These are phyloP conservation scores for Cryptococcus sp. DNA, from an alignment of 1,284 basidiomycete genomes.

Conservation along the genomic window DNA sequence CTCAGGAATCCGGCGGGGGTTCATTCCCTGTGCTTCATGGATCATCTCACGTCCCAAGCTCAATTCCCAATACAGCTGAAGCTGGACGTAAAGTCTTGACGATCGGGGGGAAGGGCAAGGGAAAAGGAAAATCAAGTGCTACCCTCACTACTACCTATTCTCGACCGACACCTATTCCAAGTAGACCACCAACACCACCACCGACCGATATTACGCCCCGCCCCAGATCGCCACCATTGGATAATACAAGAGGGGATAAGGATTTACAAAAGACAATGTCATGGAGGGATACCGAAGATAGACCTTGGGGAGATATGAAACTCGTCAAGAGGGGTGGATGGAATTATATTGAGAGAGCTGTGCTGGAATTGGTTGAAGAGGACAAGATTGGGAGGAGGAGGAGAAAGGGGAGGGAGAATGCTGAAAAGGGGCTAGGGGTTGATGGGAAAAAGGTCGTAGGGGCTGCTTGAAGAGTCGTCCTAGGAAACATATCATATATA, in stretches of 20 bases:
- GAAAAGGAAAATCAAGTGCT: conserved; percentile 25
- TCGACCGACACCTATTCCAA: conserved; percentile 7
- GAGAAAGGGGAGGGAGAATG: conserved; percentile 15
- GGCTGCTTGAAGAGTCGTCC: conserved; percentile 14
- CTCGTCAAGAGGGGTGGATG: conserved; percentile 19
- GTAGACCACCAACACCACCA: conserved; percentile 7
- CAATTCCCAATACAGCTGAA: not conserved
- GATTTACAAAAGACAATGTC: conserved; percentile 24
- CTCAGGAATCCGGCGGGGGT: conserved; percentile 39
- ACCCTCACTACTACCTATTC: conserved; percentile 31
- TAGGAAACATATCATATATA: not conserved
- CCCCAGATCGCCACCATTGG: conserved; percentile 31
- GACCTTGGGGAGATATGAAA: conserved; percentile 41
- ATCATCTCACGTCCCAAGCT: not conserved
- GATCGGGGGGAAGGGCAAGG: conserved; percentile 19
- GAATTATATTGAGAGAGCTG: conserved; percentile 23
- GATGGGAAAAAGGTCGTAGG: conserved; percentile 37
- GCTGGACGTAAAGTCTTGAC: conserved; percentile 24
- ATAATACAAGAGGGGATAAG: conserved; percentile 22
- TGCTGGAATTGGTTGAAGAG: conserved; percentile 16
- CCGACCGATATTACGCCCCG: conserved; percentile 25
- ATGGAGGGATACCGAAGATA: conserved; percentile 31
- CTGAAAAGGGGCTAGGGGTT: conserved; percentile 21
- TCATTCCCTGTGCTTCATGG: conserved; percentile 41
- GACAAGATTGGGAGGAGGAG: conserved; percentile 25